Conservation (phyloP, 2,329 filamentous ascomycete species). For the Tolypocladium tropicale region DNA sequence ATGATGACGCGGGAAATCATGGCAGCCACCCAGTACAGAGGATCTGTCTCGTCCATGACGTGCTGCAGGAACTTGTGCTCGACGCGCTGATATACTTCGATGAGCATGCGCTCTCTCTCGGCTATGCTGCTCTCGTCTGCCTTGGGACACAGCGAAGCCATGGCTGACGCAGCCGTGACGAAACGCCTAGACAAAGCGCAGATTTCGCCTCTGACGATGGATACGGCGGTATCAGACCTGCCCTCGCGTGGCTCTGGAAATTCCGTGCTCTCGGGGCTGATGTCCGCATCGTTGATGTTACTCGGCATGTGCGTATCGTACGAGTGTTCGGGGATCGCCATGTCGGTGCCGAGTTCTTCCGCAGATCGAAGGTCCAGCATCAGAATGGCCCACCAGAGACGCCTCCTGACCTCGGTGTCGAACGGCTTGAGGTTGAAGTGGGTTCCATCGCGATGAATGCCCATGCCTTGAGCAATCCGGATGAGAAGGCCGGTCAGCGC, state of each 20-base stretch:
- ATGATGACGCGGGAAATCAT: constrained; percentile 62
- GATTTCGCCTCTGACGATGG: constrained; percentile 42
- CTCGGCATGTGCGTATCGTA: constrained; percentile 39
- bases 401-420: constrained; percentile 48
- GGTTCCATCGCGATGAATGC: constrained; percentile 46
- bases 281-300: constrained; percentile 40
- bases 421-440: constrained; percentile 43
- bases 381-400: constrained; percentile 52
- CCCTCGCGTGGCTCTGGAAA: constrained; percentile 36
- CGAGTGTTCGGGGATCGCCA: constrained; percentile 27
- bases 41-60: constrained; percentile 35
- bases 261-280: constrained; percentile 34
- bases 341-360: constrained; percentile 41
- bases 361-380: constrained; percentile 44
- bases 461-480: constrained; percentile 50
- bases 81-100: constrained; percentile 41
- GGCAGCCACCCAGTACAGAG: constrained; percentile 57
- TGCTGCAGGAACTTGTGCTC: constrained; percentile 44
- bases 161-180: constrained; percentile 21
- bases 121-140: constrained; percentile 18
- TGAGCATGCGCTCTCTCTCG: constrained; percentile 34
- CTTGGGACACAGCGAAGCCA: constrained; percentile 18
- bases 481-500: constrained; percentile 46
- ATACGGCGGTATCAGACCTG: constrained; percentile 40
- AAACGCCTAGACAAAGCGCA: constrained; percentile 27